Evolutionary conservation across 352 stramenopile species (phyloP).

Genomic region (Pythium plurisporium): DNA sequence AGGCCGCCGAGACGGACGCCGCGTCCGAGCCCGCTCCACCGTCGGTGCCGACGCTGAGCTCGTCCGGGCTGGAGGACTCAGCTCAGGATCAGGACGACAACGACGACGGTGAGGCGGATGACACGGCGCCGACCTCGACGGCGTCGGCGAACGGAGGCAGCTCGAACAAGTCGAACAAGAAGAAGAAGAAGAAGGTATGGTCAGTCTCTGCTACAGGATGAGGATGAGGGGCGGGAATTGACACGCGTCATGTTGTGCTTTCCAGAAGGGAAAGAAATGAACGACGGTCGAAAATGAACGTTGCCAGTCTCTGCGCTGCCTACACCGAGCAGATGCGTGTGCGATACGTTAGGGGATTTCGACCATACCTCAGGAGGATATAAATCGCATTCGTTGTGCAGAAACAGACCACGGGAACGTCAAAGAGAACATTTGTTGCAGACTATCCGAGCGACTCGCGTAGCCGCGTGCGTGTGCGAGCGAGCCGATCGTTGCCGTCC

Average conservation of each 20-base stretch:
- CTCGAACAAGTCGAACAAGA: constrained; percentile 50
- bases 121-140: constrained; percentile 19
- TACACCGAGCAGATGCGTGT: too few species aligned
- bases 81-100: constrained; percentile 25
- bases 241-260: not conserved
- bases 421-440: too few species aligned
- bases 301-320: not conserved
- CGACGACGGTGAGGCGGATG: constrained; percentile 33
- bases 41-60: not conserved
- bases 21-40: not conserved
- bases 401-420: too few species aligned
- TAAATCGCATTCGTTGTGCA: not conserved
- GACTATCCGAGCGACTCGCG: constrained; percentile 19
- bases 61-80: constrained; percentile 7
- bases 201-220: not conserved
- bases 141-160: constrained; percentile 26
- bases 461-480: constrained; percentile 18
- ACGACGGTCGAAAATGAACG: not conserved
- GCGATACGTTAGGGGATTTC: too few species aligned
- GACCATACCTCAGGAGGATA: not conserved
- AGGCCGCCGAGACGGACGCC: not conserved
- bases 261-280: constrained; percentile 26
- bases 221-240: not conserved
- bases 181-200: constrained; percentile 55
- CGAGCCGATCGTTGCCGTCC: constrained; percentile 10